Evolutionary conservation across 768 basidiomycete species (phyloP).

Genomic region (Mrakia hoshinonis): DNA sequence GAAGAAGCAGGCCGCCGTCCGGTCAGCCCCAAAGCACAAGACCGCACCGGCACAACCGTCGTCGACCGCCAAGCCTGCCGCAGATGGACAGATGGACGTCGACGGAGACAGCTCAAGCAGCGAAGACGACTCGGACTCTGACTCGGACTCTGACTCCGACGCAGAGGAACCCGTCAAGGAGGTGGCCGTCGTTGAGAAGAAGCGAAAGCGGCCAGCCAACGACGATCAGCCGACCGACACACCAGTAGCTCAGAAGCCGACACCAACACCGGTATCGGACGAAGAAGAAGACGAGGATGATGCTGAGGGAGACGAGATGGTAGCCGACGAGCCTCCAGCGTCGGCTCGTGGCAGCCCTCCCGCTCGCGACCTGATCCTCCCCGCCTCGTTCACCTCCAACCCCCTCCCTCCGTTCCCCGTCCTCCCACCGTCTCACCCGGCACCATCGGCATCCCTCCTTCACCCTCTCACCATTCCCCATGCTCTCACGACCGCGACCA

Average conservation of each 20-base stretch:
- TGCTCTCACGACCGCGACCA: constrained; percentile 16
- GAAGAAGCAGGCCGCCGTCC: constrained; percentile 22
- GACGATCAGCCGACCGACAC: background rate
- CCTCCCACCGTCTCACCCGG: constrained; percentile 10
- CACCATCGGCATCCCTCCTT: constrained; percentile 18
- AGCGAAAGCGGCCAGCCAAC: constrained; percentile 6
- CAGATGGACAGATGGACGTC: constrained; percentile 27
- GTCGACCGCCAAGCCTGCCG: background rate
- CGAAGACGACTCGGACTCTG: constrained; percentile 31
- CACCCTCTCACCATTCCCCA: constrained; percentile 26
- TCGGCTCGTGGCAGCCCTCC: constrained; percentile 34
- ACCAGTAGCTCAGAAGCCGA: constrained; percentile 22
- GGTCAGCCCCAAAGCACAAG: constrained; percentile 18
- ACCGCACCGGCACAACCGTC: background rate
- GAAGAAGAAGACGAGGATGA: constrained; percentile 9
- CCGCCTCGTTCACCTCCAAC: background rate
- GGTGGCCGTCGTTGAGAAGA: constrained; percentile 30
- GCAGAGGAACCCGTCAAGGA: constrained; percentile 30
- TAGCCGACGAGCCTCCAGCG: constrained; percentile 13
- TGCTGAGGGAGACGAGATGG: background rate
- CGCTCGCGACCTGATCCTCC: background rate
- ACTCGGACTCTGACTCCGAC: constrained; percentile 15
- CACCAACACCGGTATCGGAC: constrained; percentile 19
- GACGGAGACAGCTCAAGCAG: constrained; percentile 28
- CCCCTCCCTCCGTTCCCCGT: constrained; percentile 23